Base-by-base conservation (phyloP, 805 yeast species). In the Candida silvicultrix region DNA sequence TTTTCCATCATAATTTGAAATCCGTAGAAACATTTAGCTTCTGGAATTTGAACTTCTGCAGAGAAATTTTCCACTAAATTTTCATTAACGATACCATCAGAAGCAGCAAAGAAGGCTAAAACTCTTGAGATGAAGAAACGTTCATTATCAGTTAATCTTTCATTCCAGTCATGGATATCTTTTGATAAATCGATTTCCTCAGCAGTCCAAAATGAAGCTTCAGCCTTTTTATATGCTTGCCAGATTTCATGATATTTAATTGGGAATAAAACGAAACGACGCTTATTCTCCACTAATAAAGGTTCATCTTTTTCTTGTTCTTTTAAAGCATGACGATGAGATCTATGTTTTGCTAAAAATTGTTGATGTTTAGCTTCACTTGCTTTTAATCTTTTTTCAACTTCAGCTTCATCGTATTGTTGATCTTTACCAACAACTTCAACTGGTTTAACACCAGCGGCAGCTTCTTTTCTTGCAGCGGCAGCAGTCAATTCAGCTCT, bases 1-100 rank as follows among this genome's bases (percentile, higher is more conserved):
- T 94, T 92, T 74, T 92, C 99, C 92, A 94, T 94, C 98, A 90
- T 90, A 70, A 92, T 94, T 75, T 92, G 99, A 87, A 94, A 92
- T 41, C 99, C 99, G 68, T 92, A 92, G 77, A 92, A 94, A 69
- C 97, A 90, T 70, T 92, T 90, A 60, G 98, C 99, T 75, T 92
- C 99, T 47, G 99, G 94, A 54, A 88, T 72, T 70, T 90, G 97
- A 50, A 94, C 97, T 72, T 92, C 98, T 54, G 96, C 96, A 47
- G 95, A 84, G 74, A 92, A 92, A 67, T 95, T 90, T 72, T 92
- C 98, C 51, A 92, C 97, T 66, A 92, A 79, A 72, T 92, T 92
- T 74, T 92, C 99, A 66, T 94, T 94, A 57, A 92, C 99, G 56
- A 92, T 89, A 68, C 99, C 99, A 68, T 92, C 99, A 40, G 96